phyloP scores from a whole-genome alignment of 257 asterid species.

The Cynanchum wilfordii region DNA sequence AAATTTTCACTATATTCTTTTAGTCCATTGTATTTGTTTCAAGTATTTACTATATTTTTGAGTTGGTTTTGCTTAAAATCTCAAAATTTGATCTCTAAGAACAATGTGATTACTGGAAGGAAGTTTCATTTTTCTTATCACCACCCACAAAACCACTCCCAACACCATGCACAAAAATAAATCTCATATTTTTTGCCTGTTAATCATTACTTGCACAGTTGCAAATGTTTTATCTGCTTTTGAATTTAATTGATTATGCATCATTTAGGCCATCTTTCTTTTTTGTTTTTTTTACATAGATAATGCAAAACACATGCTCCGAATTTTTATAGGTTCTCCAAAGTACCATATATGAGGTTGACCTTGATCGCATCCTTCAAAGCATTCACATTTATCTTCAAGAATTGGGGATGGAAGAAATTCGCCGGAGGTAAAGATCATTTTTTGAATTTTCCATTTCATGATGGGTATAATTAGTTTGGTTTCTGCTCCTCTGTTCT shows the following conservation, averaged over 20 bases:
- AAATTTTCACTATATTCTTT: not conserved
- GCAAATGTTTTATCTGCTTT: not conserved
- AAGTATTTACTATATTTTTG: not conserved
- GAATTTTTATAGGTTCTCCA: slow-evolving; percentile 70
- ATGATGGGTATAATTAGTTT: slow-evolving; percentile 12
- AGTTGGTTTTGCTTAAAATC: not conserved
- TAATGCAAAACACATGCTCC: not conserved
- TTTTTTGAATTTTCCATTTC: not conserved
- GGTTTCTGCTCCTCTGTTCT: not conserved
- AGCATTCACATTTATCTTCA: slow-evolving; percentile 93
- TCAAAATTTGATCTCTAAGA: not conserved
- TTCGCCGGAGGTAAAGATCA: slow-evolving; percentile 66
- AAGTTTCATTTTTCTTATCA: not conserved
- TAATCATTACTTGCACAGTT: not conserved
- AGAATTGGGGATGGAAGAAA: slow-evolving; percentile 97
- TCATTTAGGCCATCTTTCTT: not conserved
- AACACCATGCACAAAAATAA: not conserved
- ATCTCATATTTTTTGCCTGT: not conserved
- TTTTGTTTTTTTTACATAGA: not conserved
- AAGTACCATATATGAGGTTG: slow-evolving; percentile 86
- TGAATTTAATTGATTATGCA: not conserved
- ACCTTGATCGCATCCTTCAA: slow-evolving; percentile 93
- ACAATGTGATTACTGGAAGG: not conserved
- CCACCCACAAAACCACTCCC: not conserved
- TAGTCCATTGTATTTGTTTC: not conserved